Conservation (phyloP, 495 filamentous ascomycete genomes). For the Daldinia caldariorum region DNA sequence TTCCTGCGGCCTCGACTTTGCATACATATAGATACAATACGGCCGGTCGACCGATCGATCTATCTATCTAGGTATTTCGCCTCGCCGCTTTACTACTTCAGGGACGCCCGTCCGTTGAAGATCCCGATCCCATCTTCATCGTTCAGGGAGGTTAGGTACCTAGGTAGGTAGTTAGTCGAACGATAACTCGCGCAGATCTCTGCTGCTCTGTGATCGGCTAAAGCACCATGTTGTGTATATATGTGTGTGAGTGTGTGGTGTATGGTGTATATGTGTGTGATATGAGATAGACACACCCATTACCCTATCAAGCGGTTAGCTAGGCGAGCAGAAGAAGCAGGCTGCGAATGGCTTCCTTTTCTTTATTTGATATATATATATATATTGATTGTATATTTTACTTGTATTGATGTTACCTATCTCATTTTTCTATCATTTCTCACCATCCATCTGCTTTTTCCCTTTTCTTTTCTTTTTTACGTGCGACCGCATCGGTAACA, state of each 20-base stretch:
- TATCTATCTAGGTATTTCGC: not conserved
- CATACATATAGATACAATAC: not conserved
- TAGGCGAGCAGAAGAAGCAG: not conserved
- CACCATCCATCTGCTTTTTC: too few species aligned
- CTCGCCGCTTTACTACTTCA: not conserved
- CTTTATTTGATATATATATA: too few species aligned
- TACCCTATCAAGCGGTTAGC: not conserved
- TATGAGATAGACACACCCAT: not conserved
- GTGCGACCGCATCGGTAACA: not conserved
- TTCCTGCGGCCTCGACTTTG: conserved; percentile 11
- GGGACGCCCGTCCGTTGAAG: not conserved
- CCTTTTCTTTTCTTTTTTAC: too few species aligned
- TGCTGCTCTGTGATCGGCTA: conserved; percentile 4
- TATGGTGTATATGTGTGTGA: not conserved
- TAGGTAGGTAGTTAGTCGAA: too few species aligned
- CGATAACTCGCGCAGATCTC: conserved; percentile 5
- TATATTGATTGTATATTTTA: too few species aligned
- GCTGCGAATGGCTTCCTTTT: conserved; percentile 12
- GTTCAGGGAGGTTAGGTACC: not conserved
- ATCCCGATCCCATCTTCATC: too few species aligned
- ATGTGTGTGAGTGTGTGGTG: too few species aligned
- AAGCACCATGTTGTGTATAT: not conserved
- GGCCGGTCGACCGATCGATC: not conserved
- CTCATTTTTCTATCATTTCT: too few species aligned
- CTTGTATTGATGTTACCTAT: too few species aligned